A percentile compares a stretch with the other conserved stretches of the same genome.
Evolutionary conservation across 495 filamentous ascomycete species (phyloP).

Genomic region (Neurospora sp.): DNA sequence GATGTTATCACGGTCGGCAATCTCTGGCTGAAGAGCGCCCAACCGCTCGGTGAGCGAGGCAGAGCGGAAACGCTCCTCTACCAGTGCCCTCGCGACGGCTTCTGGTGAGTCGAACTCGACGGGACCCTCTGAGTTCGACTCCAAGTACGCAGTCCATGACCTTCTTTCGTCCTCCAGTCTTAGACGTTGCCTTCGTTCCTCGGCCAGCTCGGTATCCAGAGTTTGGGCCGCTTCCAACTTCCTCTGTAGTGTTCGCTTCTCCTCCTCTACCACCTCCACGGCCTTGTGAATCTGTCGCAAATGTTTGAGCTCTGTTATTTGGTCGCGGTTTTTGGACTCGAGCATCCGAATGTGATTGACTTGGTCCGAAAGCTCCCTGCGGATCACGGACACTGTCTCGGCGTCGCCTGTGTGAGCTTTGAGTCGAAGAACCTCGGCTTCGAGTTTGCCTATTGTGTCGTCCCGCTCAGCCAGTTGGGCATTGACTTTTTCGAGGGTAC

Average conservation of each 20-base stretch:
- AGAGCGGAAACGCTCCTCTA: slow-evolving; percentile 72
- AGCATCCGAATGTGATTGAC: slow-evolving; percentile 78
- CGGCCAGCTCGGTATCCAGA: slow-evolving; percentile 62
- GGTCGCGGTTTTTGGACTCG: slow-evolving; percentile 71
- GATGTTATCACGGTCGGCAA: slow-evolving; percentile 66
- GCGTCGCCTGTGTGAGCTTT: slow-evolving; percentile 79
- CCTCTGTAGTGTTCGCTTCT: slow-evolving; percentile 76
- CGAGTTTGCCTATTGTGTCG: slow-evolving; percentile 56
- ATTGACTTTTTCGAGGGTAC: slow-evolving; percentile 53
- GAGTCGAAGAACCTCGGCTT: slow-evolving; percentile 70
- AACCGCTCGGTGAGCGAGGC: slow-evolving; percentile 66
- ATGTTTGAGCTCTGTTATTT: slow-evolving; percentile 67
- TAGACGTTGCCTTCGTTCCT: slow-evolving; percentile 71
- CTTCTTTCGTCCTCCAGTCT: slow-evolving; percentile 78
- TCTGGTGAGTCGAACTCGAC: slow-evolving; percentile 81
- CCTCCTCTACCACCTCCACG: slow-evolving; percentile 89
- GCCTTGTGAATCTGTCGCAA: slow-evolving; percentile 70
- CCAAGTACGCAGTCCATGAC: slow-evolving; percentile 80
- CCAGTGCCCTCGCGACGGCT: slow-evolving; percentile 70
- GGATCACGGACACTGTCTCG: slow-evolving; percentile 71
- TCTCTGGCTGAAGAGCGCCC: slow-evolving; percentile 68
- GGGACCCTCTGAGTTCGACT: slow-evolving; percentile 41
- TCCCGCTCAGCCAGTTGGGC: slow-evolving; percentile 58
- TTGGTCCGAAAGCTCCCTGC: slow-evolving; percentile 77
- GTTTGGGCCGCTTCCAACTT: slow-evolving; percentile 66